Base-by-base conservation (phyloP, 352 stramenopile genomes). In the Phytophthora hibernalis region DNA sequence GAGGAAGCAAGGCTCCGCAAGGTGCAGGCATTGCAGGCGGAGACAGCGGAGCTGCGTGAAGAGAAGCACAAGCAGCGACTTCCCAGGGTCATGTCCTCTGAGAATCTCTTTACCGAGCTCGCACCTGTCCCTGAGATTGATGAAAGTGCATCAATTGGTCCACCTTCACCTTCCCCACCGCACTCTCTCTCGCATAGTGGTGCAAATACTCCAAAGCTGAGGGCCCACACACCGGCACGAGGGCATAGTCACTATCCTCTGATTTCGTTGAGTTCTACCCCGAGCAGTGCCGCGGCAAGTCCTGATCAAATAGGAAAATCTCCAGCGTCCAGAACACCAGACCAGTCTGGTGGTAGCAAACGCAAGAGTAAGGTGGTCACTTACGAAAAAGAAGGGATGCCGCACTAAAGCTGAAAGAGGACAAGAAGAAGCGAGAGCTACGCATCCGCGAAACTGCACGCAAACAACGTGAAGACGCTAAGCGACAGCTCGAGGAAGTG, bases 351-450 rank as follows among this genome's bases (percentile, higher is more conserved):
- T 52, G 52, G 43, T 47, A 65, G 24, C 54, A 67, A 70, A 65
- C 47, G 45, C 20, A 69, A 61, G 31, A 31, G 45, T 16, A 76
- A 64, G 20, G 57, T 68, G 16, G 54, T 64, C 12, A 80, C 81
- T 20, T 90, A 91, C 33, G 85, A 90, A 61, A 77, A 37, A 75
- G 83, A 16, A 74, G 75, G 58, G 76, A 90, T 50, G 83, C 80
- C 1, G 79, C 82, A 2, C 74, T 79, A n/a, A 91, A 90, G 53
- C 62, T 89, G 13, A 87, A 83, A 52, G 80, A 91, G 33, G 82
- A 92, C n/a, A 91, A 88, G 52, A 86, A 76, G 22, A 74, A 77
- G 43, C 80, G 85, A 16, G 83, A 91, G 37, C 61, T 90, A 28
- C 80, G 79, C 11, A 82, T 75, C 3, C 85, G 83, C 2, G 83